A percentile compares a stretch with the other conserved stretches of the same genome.
Conservation (phyloP, 1,284 basidiomycete species). For the Ustilago tritici region DNA sequence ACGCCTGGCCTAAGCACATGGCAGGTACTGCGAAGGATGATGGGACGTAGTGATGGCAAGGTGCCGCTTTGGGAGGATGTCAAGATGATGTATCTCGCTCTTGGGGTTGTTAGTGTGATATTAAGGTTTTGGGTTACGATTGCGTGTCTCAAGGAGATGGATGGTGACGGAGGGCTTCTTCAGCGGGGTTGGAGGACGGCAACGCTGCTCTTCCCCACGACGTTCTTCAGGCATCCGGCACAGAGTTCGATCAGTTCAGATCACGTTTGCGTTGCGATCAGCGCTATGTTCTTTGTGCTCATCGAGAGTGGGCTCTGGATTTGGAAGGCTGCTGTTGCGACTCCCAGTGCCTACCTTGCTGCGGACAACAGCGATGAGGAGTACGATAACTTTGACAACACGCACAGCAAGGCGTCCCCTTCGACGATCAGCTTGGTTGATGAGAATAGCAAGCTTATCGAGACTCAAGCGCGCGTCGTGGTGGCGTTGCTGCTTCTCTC, state of each 20-base stretch:
- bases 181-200: conserved; percentile 18
- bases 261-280: conserved; percentile 41
- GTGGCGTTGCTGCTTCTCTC: conserved; percentile 25
- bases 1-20: conserved; percentile 1
- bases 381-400: not conserved
- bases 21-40: conserved; percentile 15
- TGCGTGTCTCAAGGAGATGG: conserved; percentile 14
- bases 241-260: conserved; percentile 53
- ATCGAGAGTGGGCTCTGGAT: conserved; percentile 49
- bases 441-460: conserved; percentile 31
- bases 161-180: not conserved
- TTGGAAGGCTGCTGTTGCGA: conserved; percentile 32
- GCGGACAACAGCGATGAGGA: not conserved
- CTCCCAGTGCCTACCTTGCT: conserved; percentile 17
- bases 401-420: not conserved
- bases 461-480: conserved; percentile 31
- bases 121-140: conserved; percentile 30
- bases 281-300: conserved; percentile 31
- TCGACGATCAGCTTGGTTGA: conserved; percentile 12
- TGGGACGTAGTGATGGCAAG: conserved; percentile 13
- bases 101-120: conserved; percentile 24
- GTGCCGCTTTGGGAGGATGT: conserved; percentile 19
- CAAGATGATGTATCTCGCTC: conserved; percentile 29
- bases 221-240: conserved; percentile 47
- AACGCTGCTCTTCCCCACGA: conserved; percentile 30